Evolutionary conservation across 2,329 filamentous ascomycete species (phyloP).

Genomic region (Diaporthe humulicola): DNA sequence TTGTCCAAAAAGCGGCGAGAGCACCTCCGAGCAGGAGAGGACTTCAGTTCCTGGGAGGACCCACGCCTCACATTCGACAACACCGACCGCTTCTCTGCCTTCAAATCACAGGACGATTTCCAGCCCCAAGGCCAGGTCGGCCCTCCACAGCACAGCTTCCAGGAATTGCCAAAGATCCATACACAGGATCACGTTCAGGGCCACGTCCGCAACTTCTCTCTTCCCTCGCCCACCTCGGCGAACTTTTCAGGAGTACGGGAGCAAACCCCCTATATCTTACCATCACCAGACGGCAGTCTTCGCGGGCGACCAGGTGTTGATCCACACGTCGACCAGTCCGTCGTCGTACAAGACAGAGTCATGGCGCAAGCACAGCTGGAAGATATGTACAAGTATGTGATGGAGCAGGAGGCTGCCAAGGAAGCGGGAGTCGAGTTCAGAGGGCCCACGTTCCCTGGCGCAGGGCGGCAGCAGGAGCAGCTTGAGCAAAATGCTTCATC

Average conservation of each 20-base stretch:
- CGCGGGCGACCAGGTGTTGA: constrained; percentile 71
- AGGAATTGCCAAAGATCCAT: constrained; percentile 50
- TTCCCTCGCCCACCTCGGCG: constrained; percentile 59
- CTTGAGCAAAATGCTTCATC: constrained; percentile 46
- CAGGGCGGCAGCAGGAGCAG: constrained; percentile 45
- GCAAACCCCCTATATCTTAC: constrained; percentile 57
- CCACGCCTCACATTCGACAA: constrained; percentile 55
- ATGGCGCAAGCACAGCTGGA: constrained; percentile 88
- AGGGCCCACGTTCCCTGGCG: constrained; percentile 53
- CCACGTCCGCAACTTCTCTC: constrained; percentile 63
- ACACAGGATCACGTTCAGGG: constrained; percentile 52
- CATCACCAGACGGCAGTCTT: constrained; percentile 61
- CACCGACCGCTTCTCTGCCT: constrained; percentile 43
- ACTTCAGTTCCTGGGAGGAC: constrained; percentile 57
- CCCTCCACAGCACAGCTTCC: constrained; percentile 44
- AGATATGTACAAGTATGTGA: constrained; percentile 89
- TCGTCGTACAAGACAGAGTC: constrained; percentile 80
- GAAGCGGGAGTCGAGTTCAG: constrained; percentile 66
- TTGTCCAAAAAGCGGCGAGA: constrained; percentile 69
- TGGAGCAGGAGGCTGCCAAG: constrained; percentile 86
- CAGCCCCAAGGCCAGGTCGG: constrained; percentile 38
- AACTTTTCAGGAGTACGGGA: constrained; percentile 44
- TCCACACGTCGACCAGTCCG: constrained; percentile 79
- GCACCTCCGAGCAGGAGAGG: constrained; percentile 65
- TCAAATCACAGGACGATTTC: constrained; percentile 45